Percentiles rank a stretch among this genome's conserved stretches.
phyloP scores from a whole-genome alignment of 805 yeast species.

The Yarrowia osloensis region DNA sequence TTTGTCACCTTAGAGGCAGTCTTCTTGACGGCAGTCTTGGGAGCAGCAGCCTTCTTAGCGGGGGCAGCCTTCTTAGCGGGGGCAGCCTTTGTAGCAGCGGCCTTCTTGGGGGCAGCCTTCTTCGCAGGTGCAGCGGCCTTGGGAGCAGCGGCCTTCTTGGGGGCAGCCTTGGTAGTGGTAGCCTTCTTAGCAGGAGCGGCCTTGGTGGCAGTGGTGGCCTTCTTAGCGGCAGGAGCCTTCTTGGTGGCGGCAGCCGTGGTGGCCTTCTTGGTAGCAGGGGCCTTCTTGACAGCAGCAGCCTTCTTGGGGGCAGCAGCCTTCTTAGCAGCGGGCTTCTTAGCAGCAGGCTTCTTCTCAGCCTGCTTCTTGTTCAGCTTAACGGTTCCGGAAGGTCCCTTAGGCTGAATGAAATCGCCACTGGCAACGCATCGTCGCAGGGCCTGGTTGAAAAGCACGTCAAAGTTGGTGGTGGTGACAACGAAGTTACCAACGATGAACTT shows the following conservation, averaged over 20 bases:
- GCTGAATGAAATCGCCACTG: conserved; percentile 74
- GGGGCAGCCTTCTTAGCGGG: conserved; percentile 33
- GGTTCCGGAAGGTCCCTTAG: conserved; percentile 89
- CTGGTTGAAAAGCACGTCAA: conserved; percentile 71
- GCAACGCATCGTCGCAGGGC: conserved; percentile 82
- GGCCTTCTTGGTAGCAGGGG: conserved; percentile 35
- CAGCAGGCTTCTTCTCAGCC: conserved; percentile 44
- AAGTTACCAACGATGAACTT: conserved; percentile 70
- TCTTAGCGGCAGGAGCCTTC: conserved; percentile 37
- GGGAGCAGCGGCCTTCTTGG: conserved; percentile 39
- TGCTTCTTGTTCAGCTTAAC: conserved; percentile 61
- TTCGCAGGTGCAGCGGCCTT: conserved; percentile 34
- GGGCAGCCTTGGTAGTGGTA: conserved; percentile 35
- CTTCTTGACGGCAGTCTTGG: conserved; percentile 40
- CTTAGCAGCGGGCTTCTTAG: conserved; percentile 34
- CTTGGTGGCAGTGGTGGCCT: conserved; percentile 37
- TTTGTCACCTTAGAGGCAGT: conserved; percentile 37
- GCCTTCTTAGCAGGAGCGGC: conserved; percentile 31
- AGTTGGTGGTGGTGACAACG: conserved; percentile 60
- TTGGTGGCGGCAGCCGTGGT: not conserved
- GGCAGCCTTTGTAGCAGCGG: conserved; percentile 36
- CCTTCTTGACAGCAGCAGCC: conserved; percentile 37
- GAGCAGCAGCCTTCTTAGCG: conserved; percentile 39
- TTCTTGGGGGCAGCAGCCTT: conserved; percentile 38
- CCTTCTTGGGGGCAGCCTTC: conserved; percentile 36